Base-by-base conservation (phyloP, 208 protist species). In the Borovskyia barvae region DNA sequence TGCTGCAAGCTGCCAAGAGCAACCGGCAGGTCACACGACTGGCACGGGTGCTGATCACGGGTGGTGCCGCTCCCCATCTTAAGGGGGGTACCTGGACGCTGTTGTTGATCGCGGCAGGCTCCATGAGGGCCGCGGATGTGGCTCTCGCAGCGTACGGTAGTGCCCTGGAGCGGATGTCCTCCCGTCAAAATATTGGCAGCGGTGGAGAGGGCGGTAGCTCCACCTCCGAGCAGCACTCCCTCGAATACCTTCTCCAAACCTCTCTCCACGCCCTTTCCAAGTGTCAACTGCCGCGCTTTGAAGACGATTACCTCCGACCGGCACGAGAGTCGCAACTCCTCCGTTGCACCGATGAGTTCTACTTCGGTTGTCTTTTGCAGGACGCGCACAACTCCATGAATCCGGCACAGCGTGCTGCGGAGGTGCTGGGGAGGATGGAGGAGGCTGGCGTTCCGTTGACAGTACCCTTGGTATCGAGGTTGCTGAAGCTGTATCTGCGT, bases 181-280 rank as follows among this genome's bases (percentile, higher is more conserved):
- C 30, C 15, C 36, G 28, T 5, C 25, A 40, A 30, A 51, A 24
- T 33, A 45, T 52, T 42, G 52, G 35, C 17, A n/a, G 39, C 36
- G 43, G 53, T 25, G 57, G 30, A 33, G 53, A 17, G 8, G 46
- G 49, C 17, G 32, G 22, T 3, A 25, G 20, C 48, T 41, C 35
- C 25, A 35, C 61, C 6, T 41, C 35, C 20, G 77, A 82, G 67
- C 71, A 57, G 19, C 57, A 57, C 29, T 64, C 54, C n/a, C 73
- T 66, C 47, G 77, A 86, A 65, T 93, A 93, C 54, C 66, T 93
- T 22, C 73, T 93, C 22, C 82, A 90, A 39, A 93, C 82, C 12
- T 43, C 82, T 7, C 65, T 93, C 48, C 74, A 67, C 49, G 72
- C 82, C 0, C 74, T 93, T 22, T 85, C 86, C 19, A 85, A 82